Conservation (phyloP, 2,329 filamentous ascomycete genomes). For the Hypoxylon sp. region DNA sequence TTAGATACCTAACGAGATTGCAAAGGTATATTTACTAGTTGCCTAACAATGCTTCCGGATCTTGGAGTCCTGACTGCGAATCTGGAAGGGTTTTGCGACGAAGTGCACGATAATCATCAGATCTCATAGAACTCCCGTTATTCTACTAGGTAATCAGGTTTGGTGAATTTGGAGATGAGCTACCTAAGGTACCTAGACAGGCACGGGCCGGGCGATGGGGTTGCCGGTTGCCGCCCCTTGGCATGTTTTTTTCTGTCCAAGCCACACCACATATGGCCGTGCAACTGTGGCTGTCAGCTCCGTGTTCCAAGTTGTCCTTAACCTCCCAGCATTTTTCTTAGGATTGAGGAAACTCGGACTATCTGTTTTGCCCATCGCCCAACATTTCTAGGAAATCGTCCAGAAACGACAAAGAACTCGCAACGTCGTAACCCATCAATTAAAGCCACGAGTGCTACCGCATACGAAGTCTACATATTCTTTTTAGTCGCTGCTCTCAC, state of each 20-base stretch:
- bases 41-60: slow-evolving; percentile 1
- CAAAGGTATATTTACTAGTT: background rate
- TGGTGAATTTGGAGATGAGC: background rate
- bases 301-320: slow-evolving; percentile 40
- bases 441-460: slow-evolving; percentile 17
- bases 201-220: background rate
- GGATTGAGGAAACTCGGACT: slow-evolving; percentile 31
- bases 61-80: background rate
- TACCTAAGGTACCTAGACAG: background rate
- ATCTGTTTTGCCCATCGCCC: slow-evolving; percentile 38
- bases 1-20: background rate
- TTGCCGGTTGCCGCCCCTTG: background rate
- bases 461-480: slow-evolving; percentile 16
- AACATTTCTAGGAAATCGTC: slow-evolving; percentile 31
- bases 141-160: slow-evolving; percentile 21
- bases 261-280: background rate
- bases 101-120: slow-evolving; percentile 2
- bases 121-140: slow-evolving; percentile 19
- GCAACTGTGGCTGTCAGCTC: slow-evolving; percentile 15
- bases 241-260: too few species aligned
- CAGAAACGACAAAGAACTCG: slow-evolving; percentile 28
- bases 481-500: slow-evolving; percentile 30
- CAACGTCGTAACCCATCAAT: slow-evolving; percentile 13
- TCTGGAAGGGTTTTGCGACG: background rate
- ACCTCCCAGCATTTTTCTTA: slow-evolving; percentile 36